Base-by-base conservation (phyloP, 371 early-diverging fungal genomes). In the Circinella minor region DNA sequence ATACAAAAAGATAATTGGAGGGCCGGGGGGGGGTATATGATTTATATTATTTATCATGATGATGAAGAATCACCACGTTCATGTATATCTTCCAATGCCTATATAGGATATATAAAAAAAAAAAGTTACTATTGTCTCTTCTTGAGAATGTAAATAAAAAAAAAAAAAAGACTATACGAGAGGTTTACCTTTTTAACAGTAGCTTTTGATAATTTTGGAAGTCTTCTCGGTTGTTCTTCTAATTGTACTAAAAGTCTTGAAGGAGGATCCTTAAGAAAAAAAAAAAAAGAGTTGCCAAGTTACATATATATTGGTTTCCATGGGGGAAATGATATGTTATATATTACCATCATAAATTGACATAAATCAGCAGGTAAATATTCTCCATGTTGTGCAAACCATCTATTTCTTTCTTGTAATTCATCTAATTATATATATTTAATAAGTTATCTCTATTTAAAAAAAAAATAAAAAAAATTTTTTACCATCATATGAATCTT, bases 351-450 rank as follows among this genome's bases (percentile, higher is more conserved):
- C 51, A 84, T 84, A 63, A 84, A 84, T 13, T 78, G 76, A 65
- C 84, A 84, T 10, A 84, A 57, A 14, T 73, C 82, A 43, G 79
- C 76, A 15, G 84, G 84, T 51, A 84, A 69, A 72, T 80, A 84
- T 64, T 78, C 73, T 14, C 81, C 84, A 65, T 84, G 84, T 37
- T 81, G 75, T 5, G 73, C 70, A 49, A 78, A 72, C 84, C 84
- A 84, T 34, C 75, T 62, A 55, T 66, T 65, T 36, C 82, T 69
- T 57, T 84, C 76, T 57, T 81, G 78, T 39, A 77, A 36, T 54
- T 84, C 84, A 59, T 80, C 84, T 82, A 61, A 18, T 36, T 67
- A 6, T 20, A 17, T 18, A 27, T 20, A 0, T 20, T 46, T 10
- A 8, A 10, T 1, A 43, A 43, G 6, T 9, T 43, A 43, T 43